A percentile compares a stretch with the other conserved stretches of the same genome.
These are phyloP conservation scores for Acanthamoeba royreba DNA, from an alignment of 208 protist genomes.

Conservation along the genomic window DNA sequence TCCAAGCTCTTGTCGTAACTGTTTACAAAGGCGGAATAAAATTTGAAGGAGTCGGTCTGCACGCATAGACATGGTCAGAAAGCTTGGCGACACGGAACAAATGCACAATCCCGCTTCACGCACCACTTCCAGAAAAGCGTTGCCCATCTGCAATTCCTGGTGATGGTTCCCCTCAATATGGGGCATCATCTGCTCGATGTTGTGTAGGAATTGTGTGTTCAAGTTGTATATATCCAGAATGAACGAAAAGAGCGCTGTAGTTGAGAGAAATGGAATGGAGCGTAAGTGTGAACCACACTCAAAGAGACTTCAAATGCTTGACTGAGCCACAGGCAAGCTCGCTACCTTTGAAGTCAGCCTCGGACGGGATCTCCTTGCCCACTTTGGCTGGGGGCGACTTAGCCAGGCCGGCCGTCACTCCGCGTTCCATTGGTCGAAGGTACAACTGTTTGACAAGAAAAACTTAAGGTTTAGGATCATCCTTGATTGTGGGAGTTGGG, in stretches of 20 bases:
- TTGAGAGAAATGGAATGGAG: background rate
- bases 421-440: background rate
- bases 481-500: too few species aligned
- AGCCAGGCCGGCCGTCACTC: background rate
- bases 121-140: background rate
- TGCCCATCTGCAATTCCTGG: background rate
- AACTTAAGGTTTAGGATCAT: too few species aligned
- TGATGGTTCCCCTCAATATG: background rate
- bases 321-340: background rate
- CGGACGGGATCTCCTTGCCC: background rate
- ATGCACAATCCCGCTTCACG: too few species aligned
- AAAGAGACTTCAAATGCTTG: background rate
- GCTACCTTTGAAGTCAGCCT: background rate
- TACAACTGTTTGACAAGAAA: background rate
- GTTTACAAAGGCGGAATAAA: too few species aligned
- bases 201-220: background rate
- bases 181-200: background rate
- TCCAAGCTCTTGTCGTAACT: too few species aligned
- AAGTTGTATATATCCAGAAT: background rate
- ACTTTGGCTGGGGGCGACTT: background rate
- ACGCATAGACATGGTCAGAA: too few species aligned
- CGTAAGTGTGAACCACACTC: background rate
- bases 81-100: too few species aligned
- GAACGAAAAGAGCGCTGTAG: background rate
- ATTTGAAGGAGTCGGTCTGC: too few species aligned